Percentiles rank a stretch among this genome's conserved stretches.
Conservation (phyloP, 1,139 yeast species). For the Geotrichum cucujoidarum region DNA sequence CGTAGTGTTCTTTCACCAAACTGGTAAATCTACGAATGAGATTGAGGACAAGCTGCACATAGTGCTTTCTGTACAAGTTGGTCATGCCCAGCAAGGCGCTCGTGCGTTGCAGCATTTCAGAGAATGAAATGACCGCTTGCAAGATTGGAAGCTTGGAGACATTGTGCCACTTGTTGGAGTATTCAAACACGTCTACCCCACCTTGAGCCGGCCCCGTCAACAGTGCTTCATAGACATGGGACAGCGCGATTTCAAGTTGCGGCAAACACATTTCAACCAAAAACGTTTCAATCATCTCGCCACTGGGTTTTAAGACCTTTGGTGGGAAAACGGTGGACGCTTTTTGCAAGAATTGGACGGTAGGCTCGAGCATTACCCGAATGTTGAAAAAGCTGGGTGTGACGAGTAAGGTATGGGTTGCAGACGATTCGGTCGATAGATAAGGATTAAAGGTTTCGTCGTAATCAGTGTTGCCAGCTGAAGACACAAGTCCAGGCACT, state of each 20-base stretch:
- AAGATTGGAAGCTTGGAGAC: constrained; percentile 35
- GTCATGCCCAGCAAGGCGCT: constrained; percentile 37
- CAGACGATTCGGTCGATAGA: constrained; percentile 18
- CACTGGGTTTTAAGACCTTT: constrained; percentile 29
- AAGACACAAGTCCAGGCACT: constrained; percentile 37
- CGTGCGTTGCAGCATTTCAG: constrained; percentile 31
- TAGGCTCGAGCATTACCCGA: constrained; percentile 63
- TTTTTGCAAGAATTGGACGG: constrained; percentile 53
- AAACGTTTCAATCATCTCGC: constrained; percentile 54
- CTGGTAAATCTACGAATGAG: constrained; percentile 27
- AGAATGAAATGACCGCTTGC: constrained; percentile 29
- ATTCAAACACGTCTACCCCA: constrained; percentile 14
- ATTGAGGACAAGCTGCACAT: constrained; percentile 33
- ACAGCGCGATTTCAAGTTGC: constrained; percentile 54
- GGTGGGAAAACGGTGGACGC: constrained; percentile 41
- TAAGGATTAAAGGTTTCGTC: constrained; percentile 19
- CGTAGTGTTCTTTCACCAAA: constrained; percentile 21
- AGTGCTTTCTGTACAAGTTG: constrained; percentile 35
- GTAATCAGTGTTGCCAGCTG: constrained; percentile 23
- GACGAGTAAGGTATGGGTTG: constrained; percentile 57
- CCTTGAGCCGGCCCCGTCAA: constrained; percentile 22
- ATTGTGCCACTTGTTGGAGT: constrained; percentile 31
- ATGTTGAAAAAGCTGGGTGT: constrained; percentile 77
- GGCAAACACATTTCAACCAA: constrained; percentile 64
- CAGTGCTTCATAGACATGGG: constrained; percentile 37